Base-by-base conservation (phyloP, 805 yeast genomes). In the Pichia phayaonensis region DNA sequence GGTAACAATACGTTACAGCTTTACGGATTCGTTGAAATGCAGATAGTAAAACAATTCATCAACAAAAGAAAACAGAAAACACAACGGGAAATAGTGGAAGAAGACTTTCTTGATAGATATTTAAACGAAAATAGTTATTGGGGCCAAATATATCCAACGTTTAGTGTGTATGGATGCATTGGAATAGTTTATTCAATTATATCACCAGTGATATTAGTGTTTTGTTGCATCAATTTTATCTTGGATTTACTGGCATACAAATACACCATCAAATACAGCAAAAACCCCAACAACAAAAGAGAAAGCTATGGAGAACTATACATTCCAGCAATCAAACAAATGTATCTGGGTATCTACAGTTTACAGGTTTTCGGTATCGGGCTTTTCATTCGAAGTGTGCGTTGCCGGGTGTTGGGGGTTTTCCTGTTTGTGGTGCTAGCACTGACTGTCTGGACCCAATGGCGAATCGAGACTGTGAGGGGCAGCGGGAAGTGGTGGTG, bases 311-410 rank as follows among this genome's bases (percentile, higher is more conserved):
- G 96, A 0, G 72, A 71, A 51, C 70, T 85, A 43, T 90, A 86
- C 63, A 86, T 94, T 1, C 71, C 72, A 2, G 95, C 96, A 0
- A 65, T 90, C 20, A 73, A 84, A 51, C 96, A 88, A 51, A 65
- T 90, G 42, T 88, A 85, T 59, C 73, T 86, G 0, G 97, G 97
- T 0, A 68, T 90, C 1, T 90, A 90, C 63, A 86, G 90, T 59
- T 72, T 87, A 60, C 95, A 90, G 60, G 71, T 84, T 38, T 85
- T 90, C 54, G 66, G 90, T 58, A 74, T 86, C 41, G 97, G 97
- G 87, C 57, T 76, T 86, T 41, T 65, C 86, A 16, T 83, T 83
- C 54, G 71, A 72, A 48, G 74, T 82, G 58, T 68, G 69, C n/a
- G 48, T 67, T 7, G 80, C 74, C 67, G 52, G 71, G 38, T 34